Conservation (phyloP, 2,329 filamentous ascomycete genomes). For the Tolypocladium inflatum region DNA sequence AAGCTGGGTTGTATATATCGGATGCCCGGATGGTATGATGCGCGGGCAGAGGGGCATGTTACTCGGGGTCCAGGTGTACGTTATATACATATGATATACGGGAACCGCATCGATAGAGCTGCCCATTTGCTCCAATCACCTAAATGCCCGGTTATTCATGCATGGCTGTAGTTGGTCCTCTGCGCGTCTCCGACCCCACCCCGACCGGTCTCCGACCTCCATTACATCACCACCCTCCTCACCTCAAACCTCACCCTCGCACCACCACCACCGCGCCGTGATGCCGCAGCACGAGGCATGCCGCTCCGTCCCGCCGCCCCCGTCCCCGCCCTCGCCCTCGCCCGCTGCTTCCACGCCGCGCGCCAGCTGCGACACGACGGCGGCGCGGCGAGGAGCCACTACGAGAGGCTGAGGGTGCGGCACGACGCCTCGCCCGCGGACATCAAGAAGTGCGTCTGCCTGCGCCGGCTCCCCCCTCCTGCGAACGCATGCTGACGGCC, state of each 20-base stretch:
- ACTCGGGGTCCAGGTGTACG: neutral
- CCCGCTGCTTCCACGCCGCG: slow-evolving; percentile 13
- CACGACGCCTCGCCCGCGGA: slow-evolving; percentile 60
- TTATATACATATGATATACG: neutral
- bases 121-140: neutral
- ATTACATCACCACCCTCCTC: slow-evolving; percentile 21
- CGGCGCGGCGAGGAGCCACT: slow-evolving; percentile 51
- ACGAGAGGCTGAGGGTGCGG: slow-evolving; percentile 69
- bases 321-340: slow-evolving; percentile 13
- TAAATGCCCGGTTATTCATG: neutral
- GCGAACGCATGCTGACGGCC: neutral
- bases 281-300: slow-evolving; percentile 48
- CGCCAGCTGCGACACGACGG: slow-evolving; percentile 1
- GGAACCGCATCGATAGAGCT: neutral
- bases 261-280: slow-evolving; percentile 18
- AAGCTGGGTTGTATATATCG: neutral
- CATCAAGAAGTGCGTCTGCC: slow-evolving; percentile 63
- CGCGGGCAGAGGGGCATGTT: slow-evolving; percentile 2
- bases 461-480: too few relatives aligned
- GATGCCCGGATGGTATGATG: neutral
- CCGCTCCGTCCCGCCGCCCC: slow-evolving; percentile 29
- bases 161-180: too few relatives aligned
- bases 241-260: neutral
- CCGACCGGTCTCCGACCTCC: slow-evolving; percentile 1
- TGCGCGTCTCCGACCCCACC: slow-evolving; percentile 12